phyloP scores from a whole-genome alignment of 345 rosid species.

The Brassica napus region DNA sequence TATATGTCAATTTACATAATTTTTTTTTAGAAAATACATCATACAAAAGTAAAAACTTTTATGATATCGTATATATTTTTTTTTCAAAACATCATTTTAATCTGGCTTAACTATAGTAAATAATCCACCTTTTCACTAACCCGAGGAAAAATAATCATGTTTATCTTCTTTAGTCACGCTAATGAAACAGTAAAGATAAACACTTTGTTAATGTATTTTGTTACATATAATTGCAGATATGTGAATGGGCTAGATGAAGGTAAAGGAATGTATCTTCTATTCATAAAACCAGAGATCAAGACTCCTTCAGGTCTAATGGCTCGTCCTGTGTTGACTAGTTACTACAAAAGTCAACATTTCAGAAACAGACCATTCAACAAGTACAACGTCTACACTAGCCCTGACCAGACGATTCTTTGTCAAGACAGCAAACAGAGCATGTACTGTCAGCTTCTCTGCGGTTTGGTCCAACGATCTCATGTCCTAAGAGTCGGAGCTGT shows the following conservation, averaged over 20 bases:
- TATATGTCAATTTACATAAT: conserved; percentile 6
- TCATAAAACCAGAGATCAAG: conserved; percentile 78
- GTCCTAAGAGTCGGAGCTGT: conserved; percentile 87
- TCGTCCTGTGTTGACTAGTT: conserved; percentile 91
- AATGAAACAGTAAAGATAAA: conserved; percentile 42
- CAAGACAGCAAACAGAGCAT: conserved; percentile 92
- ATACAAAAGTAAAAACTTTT: not conserved
- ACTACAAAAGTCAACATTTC: conserved; percentile 85
- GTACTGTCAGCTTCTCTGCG: conserved; percentile 91
- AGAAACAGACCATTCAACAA: conserved; percentile 74
- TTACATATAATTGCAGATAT: conserved; percentile 52
- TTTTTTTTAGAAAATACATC: not conserved
- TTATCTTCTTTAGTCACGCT: not conserved
- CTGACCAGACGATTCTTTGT: conserved; percentile 86
- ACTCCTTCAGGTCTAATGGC: conserved; percentile 89
- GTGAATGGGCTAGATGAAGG: conserved; percentile 86
- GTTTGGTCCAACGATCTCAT: conserved; percentile 68
- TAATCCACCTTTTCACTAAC: not conserved
- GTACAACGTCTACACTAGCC: conserved; percentile 82
- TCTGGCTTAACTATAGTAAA: not conserved
- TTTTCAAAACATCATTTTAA: not conserved
- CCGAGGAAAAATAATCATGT: not conserved
- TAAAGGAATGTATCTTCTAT: conserved; percentile 85
- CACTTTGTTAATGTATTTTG: not conserved
- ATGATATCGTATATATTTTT: not conserved